Percentiles rank a stretch among this genome's conserved stretches.
Conservation (phyloP, 331 rosid genomes). For the Malus hybrid region DNA sequence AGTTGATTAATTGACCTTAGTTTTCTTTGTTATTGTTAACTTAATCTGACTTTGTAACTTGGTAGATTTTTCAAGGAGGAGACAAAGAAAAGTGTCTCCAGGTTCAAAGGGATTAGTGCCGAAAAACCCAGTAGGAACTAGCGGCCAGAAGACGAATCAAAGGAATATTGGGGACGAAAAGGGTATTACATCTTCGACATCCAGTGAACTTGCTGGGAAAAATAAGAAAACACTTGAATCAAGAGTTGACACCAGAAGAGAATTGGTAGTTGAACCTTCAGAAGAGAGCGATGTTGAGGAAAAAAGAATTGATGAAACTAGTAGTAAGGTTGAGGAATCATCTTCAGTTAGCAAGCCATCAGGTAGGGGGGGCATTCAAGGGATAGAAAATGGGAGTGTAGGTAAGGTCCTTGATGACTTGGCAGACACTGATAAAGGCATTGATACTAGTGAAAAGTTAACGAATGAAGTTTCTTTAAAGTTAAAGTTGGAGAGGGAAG, state of each 20-base stretch:
- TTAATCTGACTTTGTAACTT: slow-evolving; percentile 4
- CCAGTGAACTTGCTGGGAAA: slow-evolving; percentile 21
- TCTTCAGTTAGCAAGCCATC: slow-evolving; percentile 21
- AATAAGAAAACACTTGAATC: slow-evolving; percentile 23
- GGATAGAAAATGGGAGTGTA: slow-evolving; percentile 23
- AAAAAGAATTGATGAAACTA: slow-evolving; percentile 26
- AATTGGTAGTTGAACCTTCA: slow-evolving; percentile 26
- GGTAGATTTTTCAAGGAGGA: slow-evolving; percentile 63
- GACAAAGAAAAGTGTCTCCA: slow-evolving; percentile 42
- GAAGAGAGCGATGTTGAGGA: slow-evolving; percentile 27
- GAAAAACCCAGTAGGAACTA: slow-evolving; percentile 22
- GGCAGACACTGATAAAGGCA: slow-evolving; percentile 9
- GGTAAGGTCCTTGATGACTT: slow-evolving; percentile 26
- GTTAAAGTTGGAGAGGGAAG: slow-evolving; percentile 49
- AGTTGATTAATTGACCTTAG: neutral
- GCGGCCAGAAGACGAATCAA: slow-evolving; percentile 32
- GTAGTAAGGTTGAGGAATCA: slow-evolving; percentile 21
- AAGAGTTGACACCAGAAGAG: slow-evolving; percentile 25
- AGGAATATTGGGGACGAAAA: slow-evolving; percentile 35
- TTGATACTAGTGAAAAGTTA: slow-evolving; percentile 19
- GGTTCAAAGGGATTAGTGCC: slow-evolving; percentile 50
- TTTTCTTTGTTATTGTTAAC: neutral
- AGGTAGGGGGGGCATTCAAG: slow-evolving; percentile 21
- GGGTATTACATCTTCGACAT: slow-evolving; percentile 34
- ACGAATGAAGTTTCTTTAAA: slow-evolving; percentile 23